Evolutionary conservation across 2,329 filamentous ascomycete species (phyloP).

Genomic region (Bipolaris gigantea): DNA sequence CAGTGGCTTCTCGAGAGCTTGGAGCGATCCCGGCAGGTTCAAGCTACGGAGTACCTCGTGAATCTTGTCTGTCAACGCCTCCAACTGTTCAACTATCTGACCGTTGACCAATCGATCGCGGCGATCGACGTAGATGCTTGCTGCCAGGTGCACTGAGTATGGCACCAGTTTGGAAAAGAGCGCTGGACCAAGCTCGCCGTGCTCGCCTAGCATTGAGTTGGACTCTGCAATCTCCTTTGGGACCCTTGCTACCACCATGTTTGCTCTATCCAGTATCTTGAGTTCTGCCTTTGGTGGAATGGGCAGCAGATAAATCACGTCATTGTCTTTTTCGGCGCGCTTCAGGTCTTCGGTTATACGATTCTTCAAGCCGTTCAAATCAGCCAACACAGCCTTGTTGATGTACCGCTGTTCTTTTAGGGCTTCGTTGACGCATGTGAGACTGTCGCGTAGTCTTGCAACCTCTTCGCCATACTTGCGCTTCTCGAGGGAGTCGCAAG

Average conservation of each 20-base stretch:
- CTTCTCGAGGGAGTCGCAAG: constrained; percentile 90
- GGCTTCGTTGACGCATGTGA: constrained; percentile 81
- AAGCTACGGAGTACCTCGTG: constrained; percentile 78
- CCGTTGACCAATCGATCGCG: constrained; percentile 89
- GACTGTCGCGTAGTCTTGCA: constrained; percentile 77
- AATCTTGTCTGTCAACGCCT: constrained; percentile 76
- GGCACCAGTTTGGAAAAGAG: constrained; percentile 91
- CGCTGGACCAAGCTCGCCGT: constrained; percentile 77
- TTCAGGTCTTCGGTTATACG: constrained; percentile 86
- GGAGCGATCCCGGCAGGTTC: constrained; percentile 87
- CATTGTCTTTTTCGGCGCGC: constrained; percentile 92
- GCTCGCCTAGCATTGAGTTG: constrained; percentile 76
- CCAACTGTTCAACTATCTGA: constrained; percentile 81
- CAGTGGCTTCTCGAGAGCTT: constrained; percentile 91
- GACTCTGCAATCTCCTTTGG: constrained; percentile 83
- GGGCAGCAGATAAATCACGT: constrained; percentile 86
- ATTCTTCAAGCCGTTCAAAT: constrained; percentile 80
- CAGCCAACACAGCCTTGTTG: constrained; percentile 77
- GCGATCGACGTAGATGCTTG: constrained; percentile 91
- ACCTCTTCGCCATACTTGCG: constrained; percentile 94
- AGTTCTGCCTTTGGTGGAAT: constrained; percentile 89
- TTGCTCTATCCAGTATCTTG: constrained; percentile 79
- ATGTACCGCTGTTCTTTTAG: constrained; percentile 82
- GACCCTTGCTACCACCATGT: constrained; percentile 79
- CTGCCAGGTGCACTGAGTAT: constrained; percentile 91